Evolutionary conservation across 768 basidiomycete genomes (phyloP), one percentile per base, ranked within the genome.

Genomic region (Hypholoma sublateritium): DNA sequence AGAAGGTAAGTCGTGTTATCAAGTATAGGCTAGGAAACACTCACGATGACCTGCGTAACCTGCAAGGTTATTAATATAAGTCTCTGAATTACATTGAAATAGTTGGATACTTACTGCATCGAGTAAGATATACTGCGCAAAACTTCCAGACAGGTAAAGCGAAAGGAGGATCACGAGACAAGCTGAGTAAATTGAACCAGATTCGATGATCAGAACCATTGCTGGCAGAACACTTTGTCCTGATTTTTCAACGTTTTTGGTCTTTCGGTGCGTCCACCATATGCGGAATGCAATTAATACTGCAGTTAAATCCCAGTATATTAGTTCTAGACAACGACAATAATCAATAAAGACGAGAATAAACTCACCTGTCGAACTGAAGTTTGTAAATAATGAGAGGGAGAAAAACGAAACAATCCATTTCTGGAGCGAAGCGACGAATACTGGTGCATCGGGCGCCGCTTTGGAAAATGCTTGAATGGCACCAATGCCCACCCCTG

Each of bases 1-100:
- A 1, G 25, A 16, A 21, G 32, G n/a, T 4, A 28, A 16, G 14
- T 28, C 12, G 16, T 32, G 13, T 7, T 1, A 24, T 14, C 8
- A 17, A n/a, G n/a, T n/a, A 32, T 2, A 25, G 11, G 24, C 25
- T 3, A 8, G n/a, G n/a, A 16, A 8, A 8, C 3, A 52, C 51
- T 53, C 17, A 58, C 57, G n/a, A 58, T 53, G 16, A 58, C 57
- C 41, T 58, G 57, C 8, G 57, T 58, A 37, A 57, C 55, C 55
- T 57, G 6, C 2, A 36, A 42, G 9, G 9, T 32, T 5, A 7
- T 24, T 13, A 53, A n/a, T n/a, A n/a, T n/a, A n/a, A n/a, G 1
- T 37, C 32, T 12, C 28, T 8, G 17, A 25, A 9, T 11, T 14
- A n/a, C 5, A 7, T 21, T 24, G 21, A 3, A 17, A 8, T n/a